Percentiles rank a stretch among this genome's conserved stretches.
Evolutionary conservation across 1,284 basidiomycete genomes (phyloP).

Genomic region (Leccinum fuscescens): DNA sequence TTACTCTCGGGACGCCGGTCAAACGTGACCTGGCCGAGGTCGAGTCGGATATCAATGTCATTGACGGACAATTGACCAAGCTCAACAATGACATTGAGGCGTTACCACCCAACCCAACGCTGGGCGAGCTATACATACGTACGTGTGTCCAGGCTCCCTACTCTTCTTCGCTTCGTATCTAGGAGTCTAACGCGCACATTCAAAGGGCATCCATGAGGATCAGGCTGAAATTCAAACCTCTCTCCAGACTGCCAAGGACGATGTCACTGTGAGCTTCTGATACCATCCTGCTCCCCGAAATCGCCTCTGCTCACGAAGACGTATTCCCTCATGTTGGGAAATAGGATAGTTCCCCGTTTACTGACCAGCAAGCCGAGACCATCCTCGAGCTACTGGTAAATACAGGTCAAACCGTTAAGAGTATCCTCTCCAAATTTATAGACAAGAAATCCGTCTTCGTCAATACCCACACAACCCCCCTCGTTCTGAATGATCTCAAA

Average conservation of each 20-base stretch:
- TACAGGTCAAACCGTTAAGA: background rate
- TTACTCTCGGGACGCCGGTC: conserved; percentile 11
- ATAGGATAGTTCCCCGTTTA: conserved; percentile 3
- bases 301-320: background rate
- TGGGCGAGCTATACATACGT: background rate
- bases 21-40: conserved; percentile 7
- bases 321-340: background rate
- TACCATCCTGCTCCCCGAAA: background rate
- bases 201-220: background rate
- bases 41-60: background rate
- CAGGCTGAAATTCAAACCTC: rapidly evolving
- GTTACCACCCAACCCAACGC: background rate
- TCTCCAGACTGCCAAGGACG: background rate
- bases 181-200: background rate
- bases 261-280: conserved; percentile 2
- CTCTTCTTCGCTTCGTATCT: background rate
- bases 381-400: background rate
- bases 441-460: background rate
- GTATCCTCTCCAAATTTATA: background rate
- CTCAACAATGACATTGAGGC: background rate
- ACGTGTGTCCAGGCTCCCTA: background rate
- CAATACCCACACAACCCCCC: no score
- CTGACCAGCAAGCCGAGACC: background rate
- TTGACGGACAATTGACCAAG: background rate
- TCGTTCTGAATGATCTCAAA: background rate